phyloP scores from a whole-genome alignment of 2,329 filamentous ascomycete species.

The Aspergillus bombycis region DNA sequence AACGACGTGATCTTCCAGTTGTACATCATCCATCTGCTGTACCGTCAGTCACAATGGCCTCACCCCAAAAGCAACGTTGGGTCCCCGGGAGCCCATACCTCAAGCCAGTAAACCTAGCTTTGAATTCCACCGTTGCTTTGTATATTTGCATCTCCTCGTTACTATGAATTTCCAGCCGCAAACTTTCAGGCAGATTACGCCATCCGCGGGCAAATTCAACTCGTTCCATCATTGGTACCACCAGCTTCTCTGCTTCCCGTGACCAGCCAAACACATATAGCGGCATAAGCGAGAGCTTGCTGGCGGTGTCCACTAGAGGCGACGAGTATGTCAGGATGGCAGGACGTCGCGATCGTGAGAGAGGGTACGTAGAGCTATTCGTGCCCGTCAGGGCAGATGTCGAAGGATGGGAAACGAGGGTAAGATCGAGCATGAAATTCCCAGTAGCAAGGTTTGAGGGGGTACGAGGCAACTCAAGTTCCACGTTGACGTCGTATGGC shows the following conservation, averaged over 20 bases:
- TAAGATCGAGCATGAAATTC: constrained; percentile 92
- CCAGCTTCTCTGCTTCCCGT: constrained; percentile 65
- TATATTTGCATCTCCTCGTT: constrained; percentile 77
- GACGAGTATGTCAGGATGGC: constrained; percentile 81
- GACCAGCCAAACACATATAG: constrained; percentile 70
- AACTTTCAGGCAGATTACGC: constrained; percentile 55
- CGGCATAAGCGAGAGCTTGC: constrained; percentile 65
- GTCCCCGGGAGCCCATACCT: constrained; percentile 45
- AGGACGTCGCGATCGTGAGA: constrained; percentile 71
- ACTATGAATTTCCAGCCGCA: constrained; percentile 71
- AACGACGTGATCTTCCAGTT: constrained; percentile 74
- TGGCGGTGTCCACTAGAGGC: constrained; percentile 64
- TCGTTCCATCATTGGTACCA: constrained; percentile 72
- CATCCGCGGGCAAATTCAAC: constrained; percentile 65
- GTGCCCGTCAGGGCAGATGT: constrained; percentile 31
- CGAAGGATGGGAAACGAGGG: constrained; percentile 61
- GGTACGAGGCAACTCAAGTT: constrained; percentile 76
- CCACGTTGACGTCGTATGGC: constrained; percentile 80
- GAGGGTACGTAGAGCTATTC: constrained; percentile 44
- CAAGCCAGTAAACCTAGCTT: constrained; percentile 74
- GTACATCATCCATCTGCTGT: constrained; percentile 77
- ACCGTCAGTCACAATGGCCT: constrained; percentile 21
- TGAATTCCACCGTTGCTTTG: constrained; percentile 66
- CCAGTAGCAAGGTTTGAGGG: constrained; percentile 74
- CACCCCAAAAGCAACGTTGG: neutral